Conservation (phyloP, 164 flowering plant genomes). For the Magnolia changhungtana region DNA sequence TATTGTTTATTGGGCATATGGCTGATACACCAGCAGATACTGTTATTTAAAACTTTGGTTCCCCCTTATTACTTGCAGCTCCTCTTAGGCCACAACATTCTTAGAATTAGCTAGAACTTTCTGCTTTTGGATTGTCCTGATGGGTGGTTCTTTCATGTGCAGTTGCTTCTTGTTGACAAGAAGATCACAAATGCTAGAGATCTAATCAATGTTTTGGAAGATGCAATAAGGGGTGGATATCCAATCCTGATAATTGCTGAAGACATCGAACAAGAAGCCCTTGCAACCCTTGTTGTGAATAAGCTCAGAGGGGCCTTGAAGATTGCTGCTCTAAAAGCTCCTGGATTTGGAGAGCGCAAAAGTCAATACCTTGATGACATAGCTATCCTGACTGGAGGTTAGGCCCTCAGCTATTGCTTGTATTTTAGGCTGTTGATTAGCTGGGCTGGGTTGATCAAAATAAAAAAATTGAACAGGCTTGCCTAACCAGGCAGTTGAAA, state of each 20-base stretch:
- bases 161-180: slow-evolving; percentile 95
- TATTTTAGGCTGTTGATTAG: neutral
- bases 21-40: neutral
- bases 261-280: slow-evolving; percentile 96
- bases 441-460: neutral
- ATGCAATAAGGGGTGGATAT: slow-evolving; percentile 77
- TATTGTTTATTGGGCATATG: neutral
- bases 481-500: neutral
- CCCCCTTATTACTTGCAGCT: neutral
- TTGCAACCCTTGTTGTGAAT: slow-evolving; percentile 98
- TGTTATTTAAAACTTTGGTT: neutral
- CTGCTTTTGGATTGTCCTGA: neutral
- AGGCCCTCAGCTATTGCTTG: neutral
- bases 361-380: slow-evolving; percentile 96
- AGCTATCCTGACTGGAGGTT: slow-evolving; percentile 91
- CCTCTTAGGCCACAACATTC: too few relatives aligned
- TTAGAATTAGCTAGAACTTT: neutral
- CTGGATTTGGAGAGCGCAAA: slow-evolving; percentile 98
- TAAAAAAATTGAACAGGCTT: neutral
- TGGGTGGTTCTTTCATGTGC: slow-evolving; percentile 17
- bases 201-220: slow-evolving; percentile 76
- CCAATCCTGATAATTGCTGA: slow-evolving; percentile 89
- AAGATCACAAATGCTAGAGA: slow-evolving; percentile 95
- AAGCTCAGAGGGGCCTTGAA: slow-evolving; percentile 87
- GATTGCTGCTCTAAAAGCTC: slow-evolving; percentile 97